Percentiles rank a stretch among this genome's conserved stretches.
phyloP scores from a whole-genome alignment of 2,329 filamentous ascomycete genomes.

The Pseudocercospora fuligena region DNA sequence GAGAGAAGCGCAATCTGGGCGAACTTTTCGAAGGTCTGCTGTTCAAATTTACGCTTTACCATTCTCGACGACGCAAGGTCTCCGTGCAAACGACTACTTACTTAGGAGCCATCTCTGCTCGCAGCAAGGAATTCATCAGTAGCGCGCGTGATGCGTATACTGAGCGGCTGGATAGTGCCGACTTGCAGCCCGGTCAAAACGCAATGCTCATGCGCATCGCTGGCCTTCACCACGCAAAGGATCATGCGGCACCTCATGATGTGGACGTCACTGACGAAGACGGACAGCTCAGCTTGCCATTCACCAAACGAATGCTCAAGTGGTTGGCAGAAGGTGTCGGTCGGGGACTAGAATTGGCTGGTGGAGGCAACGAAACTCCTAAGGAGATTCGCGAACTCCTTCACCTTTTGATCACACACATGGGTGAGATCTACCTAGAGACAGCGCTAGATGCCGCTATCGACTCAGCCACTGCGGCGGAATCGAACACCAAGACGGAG shows the following conservation, averaged over 20 bases:
- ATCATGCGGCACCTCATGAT: constrained; percentile 48
- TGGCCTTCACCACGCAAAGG: constrained; percentile 75
- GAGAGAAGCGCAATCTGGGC: constrained; percentile 70
- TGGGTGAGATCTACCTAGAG: constrained; percentile 81
- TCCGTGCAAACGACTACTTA: constrained; percentile 72
- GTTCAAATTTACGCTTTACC: constrained; percentile 97
- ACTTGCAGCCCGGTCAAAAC: constrained; percentile 86
- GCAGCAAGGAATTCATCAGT: constrained; percentile 84
- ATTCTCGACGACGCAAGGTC: constrained; percentile 83
- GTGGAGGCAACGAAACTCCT: constrained; percentile 78
- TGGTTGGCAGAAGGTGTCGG: constrained; percentile 97
- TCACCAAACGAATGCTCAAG: constrained; percentile 96
- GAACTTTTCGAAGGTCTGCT: constrained; percentile 88
- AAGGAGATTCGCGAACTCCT: constrained; percentile 90
- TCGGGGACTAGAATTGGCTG: constrained; percentile 85
- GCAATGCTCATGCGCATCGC: constrained; percentile 88
- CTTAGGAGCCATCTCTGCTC: constrained; percentile 87
- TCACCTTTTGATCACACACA: constrained; percentile 79
- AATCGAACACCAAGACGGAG: constrained; percentile 74
- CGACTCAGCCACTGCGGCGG: constrained; percentile 76
- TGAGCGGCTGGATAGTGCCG: constrained; percentile 83
- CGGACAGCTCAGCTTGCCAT: constrained; percentile 78
- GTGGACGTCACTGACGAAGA: constrained; percentile 90
- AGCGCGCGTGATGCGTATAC: constrained; percentile 91
- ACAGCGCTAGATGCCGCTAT: constrained; percentile 70